Conservation (phyloP, 75 land plant species). For the Selaginella tamariscina region DNA sequence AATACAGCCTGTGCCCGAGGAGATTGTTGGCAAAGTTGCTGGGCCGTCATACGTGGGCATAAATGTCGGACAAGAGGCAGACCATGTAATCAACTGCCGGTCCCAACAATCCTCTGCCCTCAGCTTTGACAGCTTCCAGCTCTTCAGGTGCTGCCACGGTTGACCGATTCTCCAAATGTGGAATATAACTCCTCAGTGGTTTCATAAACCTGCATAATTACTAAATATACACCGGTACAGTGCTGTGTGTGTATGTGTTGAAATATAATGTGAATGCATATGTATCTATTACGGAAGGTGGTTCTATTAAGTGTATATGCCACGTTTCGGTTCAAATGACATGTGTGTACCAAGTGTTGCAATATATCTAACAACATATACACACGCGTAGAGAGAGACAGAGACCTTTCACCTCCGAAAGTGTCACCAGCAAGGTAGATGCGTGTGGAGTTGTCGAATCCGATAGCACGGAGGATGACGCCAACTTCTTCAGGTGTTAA, state of each 20-base stretch:
- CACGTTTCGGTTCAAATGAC: too few relatives aligned
- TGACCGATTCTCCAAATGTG: conserved; percentile 7
- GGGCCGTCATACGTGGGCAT: conserved; percentile 13
- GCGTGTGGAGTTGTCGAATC: conserved; percentile 9
- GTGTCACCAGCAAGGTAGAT: conserved; percentile 9
- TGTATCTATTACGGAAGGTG: too few relatives aligned
- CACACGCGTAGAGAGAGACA: too few relatives aligned
- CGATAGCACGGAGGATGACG: conserved; percentile 1
- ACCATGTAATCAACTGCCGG: conserved; percentile 13
- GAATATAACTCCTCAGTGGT: background rate
- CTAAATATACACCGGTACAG: too few relatives aligned
- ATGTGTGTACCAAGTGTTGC: too few relatives aligned
- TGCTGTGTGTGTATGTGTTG: too few relatives aligned
- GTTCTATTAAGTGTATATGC: too few relatives aligned
- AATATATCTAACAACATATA: too few relatives aligned
- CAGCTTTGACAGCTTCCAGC: background rate
- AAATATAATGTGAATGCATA: too few relatives aligned
- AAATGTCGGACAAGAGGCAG: conserved; percentile 2
- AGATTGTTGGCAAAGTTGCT: conserved; percentile 13
- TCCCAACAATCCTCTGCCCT: conserved; percentile 3
- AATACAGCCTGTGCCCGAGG: conserved; percentile 1
- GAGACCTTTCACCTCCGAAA: conserved; percentile 13
- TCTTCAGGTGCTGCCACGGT: background rate
- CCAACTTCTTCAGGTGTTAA: conserved; percentile 5
- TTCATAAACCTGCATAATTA: too few relatives aligned